Base-by-base conservation (phyloP, 306 rosid species). In the Cucurbita maxima region DNA sequence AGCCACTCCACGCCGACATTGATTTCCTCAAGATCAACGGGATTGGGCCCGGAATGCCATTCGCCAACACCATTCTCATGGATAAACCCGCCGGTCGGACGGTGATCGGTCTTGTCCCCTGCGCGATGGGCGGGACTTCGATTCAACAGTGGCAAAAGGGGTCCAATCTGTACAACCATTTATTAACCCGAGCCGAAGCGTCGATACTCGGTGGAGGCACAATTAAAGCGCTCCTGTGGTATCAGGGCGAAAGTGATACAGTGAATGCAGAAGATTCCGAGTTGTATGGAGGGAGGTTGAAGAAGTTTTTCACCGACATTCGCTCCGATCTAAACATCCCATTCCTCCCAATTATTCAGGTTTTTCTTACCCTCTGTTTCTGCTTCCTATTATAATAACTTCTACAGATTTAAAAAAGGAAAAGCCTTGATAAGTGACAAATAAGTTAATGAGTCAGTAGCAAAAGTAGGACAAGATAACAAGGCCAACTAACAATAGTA, bases 241-340 rank as follows among this genome's bases (percentile, higher is more conserved):
- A 76, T 76, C 97, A 94, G 78, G 98, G 98, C 0, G 97, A 90
- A 74, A 58, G 87, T 7, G 97, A 94, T 57, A 89, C 98, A 0
- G 8, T 36, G 20, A 68, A 12, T 63, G 30, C 43, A 9, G 51
- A 53, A 14, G 95, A 86, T 70, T 91, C 96, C 0, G 69, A 81
- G 4, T 19, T 84, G 0, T 90, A 94, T 34, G 62, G 75, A 9
- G 51, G 4, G 37, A 80, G 79, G 66, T 12, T 94, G 71, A 79
- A 30, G 15, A 87, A 82, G 77, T 83, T 90, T 13, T 88, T 94
- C 76, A 48, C 73, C 2, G 85, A 87, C 48, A 63, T 94, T 53
- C 86, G 95, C 7, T 61, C 66, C 66, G 92, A 90, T 82, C 81
- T 94, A 15, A 81, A 82, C 70, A 76, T 81, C 71, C 96, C 98